These are phyloP conservation scores for Podila verticillata DNA, from an alignment of 192 early-diverging fungal genomes.

Conservation along the genomic window DNA sequence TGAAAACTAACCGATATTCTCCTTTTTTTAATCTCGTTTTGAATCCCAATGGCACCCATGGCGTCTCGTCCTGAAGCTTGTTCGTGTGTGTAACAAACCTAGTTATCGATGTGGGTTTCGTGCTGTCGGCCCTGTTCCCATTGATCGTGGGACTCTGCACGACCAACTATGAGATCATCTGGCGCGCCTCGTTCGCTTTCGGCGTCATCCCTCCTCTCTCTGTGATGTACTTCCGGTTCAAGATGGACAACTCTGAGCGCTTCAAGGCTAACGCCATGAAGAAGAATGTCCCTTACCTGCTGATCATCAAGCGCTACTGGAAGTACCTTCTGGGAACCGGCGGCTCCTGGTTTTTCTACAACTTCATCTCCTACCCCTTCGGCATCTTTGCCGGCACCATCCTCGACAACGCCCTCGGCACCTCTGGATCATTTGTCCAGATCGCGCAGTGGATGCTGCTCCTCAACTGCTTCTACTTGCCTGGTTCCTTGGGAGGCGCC, in stretches of 20 bases:
- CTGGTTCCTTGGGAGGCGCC: conserved; percentile 63
- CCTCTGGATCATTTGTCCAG: conserved; percentile 45
- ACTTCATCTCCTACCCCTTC: conserved; percentile 14
- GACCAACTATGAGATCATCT: conserved; percentile 48
- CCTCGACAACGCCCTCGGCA: conserved; percentile 5
- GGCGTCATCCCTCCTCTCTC: conserved; percentile 50
- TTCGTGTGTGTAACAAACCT: conserved; percentile 50
- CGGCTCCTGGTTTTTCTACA: conserved; percentile 14
- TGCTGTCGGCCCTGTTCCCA: conserved; percentile 45
- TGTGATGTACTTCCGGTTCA: conserved; percentile 60
- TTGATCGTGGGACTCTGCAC: conserved; percentile 54
- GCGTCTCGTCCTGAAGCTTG: not conserved
- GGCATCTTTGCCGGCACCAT: conserved; percentile 25
- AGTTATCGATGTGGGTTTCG: conserved; percentile 49
- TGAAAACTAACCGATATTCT: too few species aligned
- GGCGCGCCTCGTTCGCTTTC: conserved; percentile 63
- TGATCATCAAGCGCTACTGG: conserved; percentile 59
- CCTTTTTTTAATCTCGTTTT: too few species aligned
- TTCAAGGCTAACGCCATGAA: conserved; percentile 55
- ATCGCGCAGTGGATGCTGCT: conserved; percentile 64
- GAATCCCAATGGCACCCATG: too few species aligned
- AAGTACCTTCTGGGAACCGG: conserved; percentile 52
- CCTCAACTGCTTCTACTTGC: conserved; percentile 63
- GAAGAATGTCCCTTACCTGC: conserved; percentile 54
- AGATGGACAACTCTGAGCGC: conserved; percentile 57